Evolutionary conservation across 1,139 yeast species (phyloP).

Genomic region (Lodderomyces oxycetoniae): DNA sequence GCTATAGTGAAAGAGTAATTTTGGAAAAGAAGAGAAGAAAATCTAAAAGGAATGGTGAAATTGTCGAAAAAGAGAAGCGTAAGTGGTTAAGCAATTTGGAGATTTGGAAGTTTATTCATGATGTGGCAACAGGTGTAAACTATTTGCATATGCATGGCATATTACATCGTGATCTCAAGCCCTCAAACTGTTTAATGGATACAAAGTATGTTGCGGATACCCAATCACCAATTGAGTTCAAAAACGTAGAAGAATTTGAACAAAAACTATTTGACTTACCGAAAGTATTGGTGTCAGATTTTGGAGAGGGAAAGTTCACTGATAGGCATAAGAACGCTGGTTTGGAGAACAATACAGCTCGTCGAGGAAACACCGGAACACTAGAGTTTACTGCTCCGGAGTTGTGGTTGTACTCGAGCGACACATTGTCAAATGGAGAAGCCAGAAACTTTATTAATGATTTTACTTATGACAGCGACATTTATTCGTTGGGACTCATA

Average conservation of each 20-base stretch:
- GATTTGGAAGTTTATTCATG: constrained; percentile 62
- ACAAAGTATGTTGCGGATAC: constrained; percentile 20
- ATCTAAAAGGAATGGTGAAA: constrained; percentile 8
- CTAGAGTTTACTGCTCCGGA: constrained; percentile 87
- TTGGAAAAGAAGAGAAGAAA: constrained; percentile 23
- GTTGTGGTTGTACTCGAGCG: constrained; percentile 40
- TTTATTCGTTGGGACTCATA: constrained; percentile 80
- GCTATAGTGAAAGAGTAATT: constrained; percentile 27
- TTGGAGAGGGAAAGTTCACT: constrained; percentile 82
- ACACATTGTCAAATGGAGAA: constrained; percentile 7
- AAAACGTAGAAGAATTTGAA: constrained; percentile 18
- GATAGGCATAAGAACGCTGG: constrained; percentile 29
- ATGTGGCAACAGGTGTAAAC: constrained; percentile 63
- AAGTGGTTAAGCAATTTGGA: constrained; percentile 32
- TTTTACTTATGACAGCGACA: constrained; percentile 68
- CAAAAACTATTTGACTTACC: constrained; percentile 43
- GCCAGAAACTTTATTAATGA: constrained; percentile 33
- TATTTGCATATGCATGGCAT: constrained; percentile 72
- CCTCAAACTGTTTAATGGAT: constrained; percentile 74
- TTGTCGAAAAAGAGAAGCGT: neutral
- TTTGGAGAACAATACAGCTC: constrained; percentile 6
- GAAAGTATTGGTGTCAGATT: constrained; percentile 72
- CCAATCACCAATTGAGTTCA: constrained; percentile 10
- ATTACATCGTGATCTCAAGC: constrained; percentile 82
- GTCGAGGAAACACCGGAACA: constrained; percentile 76